A percentile compares a stretch with the other conserved stretches of the same genome.
Conservation (phyloP, 2,329 filamentous ascomycete genomes). For the Diaporthe citriasiana region DNA sequence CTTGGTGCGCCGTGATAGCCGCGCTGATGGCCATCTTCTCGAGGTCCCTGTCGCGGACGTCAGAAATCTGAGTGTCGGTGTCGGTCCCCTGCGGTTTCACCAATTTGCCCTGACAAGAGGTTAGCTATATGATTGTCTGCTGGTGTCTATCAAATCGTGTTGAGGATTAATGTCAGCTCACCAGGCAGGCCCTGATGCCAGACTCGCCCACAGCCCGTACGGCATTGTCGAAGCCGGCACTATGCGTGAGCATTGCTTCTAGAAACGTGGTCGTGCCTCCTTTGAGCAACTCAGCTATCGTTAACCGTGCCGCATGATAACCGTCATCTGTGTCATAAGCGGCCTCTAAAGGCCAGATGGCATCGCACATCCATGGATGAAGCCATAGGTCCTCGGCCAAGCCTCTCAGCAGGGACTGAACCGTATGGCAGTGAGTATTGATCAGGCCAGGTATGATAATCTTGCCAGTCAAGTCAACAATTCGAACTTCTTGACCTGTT, state of each 20-base stretch:
- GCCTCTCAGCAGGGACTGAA: conserved; percentile 63
- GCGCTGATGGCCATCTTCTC: conserved; percentile 52
- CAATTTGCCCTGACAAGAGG: conserved; percentile 48
- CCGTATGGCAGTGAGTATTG: conserved; percentile 65
- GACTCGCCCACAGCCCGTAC: conserved; percentile 44
- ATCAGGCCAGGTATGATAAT: conserved; percentile 65
- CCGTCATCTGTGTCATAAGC: conserved; percentile 57
- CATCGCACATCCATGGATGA: conserved; percentile 65
- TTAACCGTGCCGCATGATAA: conserved; percentile 62
- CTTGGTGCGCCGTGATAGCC: conserved; percentile 50
- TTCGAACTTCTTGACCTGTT: conserved; percentile 22
- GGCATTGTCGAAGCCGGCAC: conserved; percentile 47
- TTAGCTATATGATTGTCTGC: not conserved
- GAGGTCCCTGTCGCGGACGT: conserved; percentile 55
- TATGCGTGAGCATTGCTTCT: conserved; percentile 61
- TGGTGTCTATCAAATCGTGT: not conserved
- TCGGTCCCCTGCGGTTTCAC: conserved; percentile 55
- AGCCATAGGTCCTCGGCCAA: conserved; percentile 64
- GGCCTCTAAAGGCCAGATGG: conserved; percentile 58
- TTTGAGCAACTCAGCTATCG: conserved; percentile 65
- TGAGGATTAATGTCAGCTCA: conserved; percentile 20
- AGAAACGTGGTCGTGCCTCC: conserved; percentile 66
- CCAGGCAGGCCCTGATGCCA: conserved; percentile 46
- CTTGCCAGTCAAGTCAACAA: conserved; percentile 54
- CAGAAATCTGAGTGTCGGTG: conserved; percentile 50